phyloP scores from a whole-genome alignment of 2,329 filamentous ascomycete genomes.

The Orbilia blumenaviensis region DNA sequence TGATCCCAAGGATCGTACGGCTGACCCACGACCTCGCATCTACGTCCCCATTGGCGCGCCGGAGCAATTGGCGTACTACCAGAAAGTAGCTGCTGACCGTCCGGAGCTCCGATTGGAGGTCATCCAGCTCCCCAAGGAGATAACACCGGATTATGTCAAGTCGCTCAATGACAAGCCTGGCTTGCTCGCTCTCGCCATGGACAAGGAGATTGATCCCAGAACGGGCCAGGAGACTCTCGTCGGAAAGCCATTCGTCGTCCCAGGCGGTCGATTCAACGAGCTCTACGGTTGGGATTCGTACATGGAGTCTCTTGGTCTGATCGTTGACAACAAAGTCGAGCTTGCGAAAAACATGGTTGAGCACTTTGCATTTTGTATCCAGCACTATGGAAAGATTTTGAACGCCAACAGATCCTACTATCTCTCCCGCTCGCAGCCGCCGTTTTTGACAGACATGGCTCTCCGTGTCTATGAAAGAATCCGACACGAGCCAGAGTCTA shows the following conservation, averaged over 20 bases:
- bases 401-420: slow-evolving; percentile 98
- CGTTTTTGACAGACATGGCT: slow-evolving; percentile 97
- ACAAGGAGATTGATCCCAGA: slow-evolving; percentile 73
- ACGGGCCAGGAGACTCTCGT: slow-evolving; percentile 76
- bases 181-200: slow-evolving; percentile 87
- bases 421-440: slow-evolving; percentile 89
- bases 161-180: slow-evolving; percentile 84
- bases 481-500: slow-evolving; percentile 79
- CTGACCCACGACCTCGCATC: slow-evolving; percentile 85
- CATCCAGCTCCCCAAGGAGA: slow-evolving; percentile 76
- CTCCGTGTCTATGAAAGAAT: slow-evolving; percentile 93
- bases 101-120: slow-evolving; percentile 91
- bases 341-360: slow-evolving; percentile 92
- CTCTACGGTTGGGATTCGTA: slow-evolving; percentile 99
- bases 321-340: slow-evolving; percentile 80
- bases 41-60: slow-evolving; percentile 87
- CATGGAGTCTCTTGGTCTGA: slow-evolving; percentile 91
- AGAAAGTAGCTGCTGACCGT: slow-evolving; percentile 76
- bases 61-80: slow-evolving; percentile 90
- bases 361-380: slow-evolving; percentile 98
- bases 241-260: slow-evolving; percentile 94
- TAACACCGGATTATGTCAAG: slow-evolving; percentile 76
- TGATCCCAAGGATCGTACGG: slow-evolving; percentile 96
- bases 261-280: slow-evolving; percentile 96
- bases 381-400: slow-evolving; percentile 97